Conservation (phyloP, 495 filamentous ascomycete genomes). For the Neurospora cerealis region DNA sequence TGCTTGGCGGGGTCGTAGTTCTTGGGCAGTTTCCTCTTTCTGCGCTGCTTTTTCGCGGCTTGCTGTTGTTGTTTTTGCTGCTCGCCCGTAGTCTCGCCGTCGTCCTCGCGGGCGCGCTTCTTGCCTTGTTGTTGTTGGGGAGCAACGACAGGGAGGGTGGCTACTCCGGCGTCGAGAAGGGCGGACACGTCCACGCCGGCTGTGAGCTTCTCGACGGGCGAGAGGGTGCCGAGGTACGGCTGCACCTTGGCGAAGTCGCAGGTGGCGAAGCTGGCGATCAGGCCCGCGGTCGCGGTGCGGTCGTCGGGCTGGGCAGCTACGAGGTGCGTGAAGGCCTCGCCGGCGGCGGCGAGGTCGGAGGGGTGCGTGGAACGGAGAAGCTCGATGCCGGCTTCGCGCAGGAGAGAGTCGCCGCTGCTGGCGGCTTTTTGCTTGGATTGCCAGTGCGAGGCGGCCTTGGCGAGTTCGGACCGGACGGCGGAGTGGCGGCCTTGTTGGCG, state of each 20-base stretch:
- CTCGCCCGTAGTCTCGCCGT: slow-evolving; percentile 30
- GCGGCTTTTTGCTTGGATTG: slow-evolving; percentile 36
- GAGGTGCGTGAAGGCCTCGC: slow-evolving; percentile 63
- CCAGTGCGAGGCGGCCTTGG: slow-evolving; percentile 81
- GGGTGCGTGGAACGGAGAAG: slow-evolving; percentile 63
- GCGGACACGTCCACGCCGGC: slow-evolving; percentile 54
- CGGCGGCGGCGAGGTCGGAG: slow-evolving; percentile 57
- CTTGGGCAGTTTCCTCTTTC: slow-evolving; percentile 67
- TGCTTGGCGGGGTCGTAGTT: slow-evolving; percentile 63
- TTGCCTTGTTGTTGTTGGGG: slow-evolving; percentile 8
- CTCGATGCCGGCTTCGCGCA: slow-evolving; percentile 69
- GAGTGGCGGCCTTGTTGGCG: slow-evolving; percentile 64
- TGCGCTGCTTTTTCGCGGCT: slow-evolving; percentile 55
- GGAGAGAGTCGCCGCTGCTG: slow-evolving; percentile 41
- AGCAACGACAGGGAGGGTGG: slow-evolving; percentile 39
- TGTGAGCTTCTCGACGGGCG: slow-evolving; percentile 55
- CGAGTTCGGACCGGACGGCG: slow-evolving; percentile 59
- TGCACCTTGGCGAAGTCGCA: slow-evolving; percentile 50
- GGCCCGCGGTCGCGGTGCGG: slow-evolving; percentile 59
- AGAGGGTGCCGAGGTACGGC: slow-evolving; percentile 51
- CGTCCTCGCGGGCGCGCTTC: slow-evolving; percentile 21
- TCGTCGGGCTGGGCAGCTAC: slow-evolving; percentile 53
- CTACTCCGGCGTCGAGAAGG: slow-evolving; percentile 70
- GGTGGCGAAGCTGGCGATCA: slow-evolving; percentile 73
- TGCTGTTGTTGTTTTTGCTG: slow-evolving; percentile 47